These are phyloP conservation scores for Rhodotorula sp. DNA, from an alignment of 1,284 basidiomycete species.

Conservation along the genomic window DNA sequence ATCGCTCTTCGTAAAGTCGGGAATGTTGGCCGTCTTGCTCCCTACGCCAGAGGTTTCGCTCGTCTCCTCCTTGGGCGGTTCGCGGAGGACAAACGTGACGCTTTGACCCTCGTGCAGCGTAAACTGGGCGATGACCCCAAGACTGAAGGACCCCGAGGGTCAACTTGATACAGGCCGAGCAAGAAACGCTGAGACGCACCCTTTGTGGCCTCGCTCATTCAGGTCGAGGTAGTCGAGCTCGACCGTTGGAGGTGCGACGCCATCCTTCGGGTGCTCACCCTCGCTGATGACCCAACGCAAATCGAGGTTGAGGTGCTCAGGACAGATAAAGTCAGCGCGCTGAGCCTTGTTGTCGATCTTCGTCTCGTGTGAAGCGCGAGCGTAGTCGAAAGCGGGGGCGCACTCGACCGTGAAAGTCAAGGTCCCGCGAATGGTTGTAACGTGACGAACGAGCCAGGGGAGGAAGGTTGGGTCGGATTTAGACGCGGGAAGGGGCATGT, in stretches of 20 bases:
- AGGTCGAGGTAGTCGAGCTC: conserved; percentile 58
- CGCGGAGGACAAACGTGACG: conserved; percentile 77
- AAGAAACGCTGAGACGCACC: too few species aligned
- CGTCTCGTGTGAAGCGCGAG: conserved; percentile 68
- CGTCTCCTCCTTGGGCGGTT: conserved; percentile 44
- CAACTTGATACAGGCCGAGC: too few species aligned
- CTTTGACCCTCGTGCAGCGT: conserved; percentile 74
- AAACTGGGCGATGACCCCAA: conserved; percentile 57
- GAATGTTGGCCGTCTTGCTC: not conserved
- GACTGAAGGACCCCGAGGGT: too few species aligned
- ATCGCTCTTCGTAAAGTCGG: conserved; percentile 6
- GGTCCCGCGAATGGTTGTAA: conserved; percentile 77
- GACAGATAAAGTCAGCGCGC: conserved; percentile 59
- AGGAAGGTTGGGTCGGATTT: conserved; percentile 62
- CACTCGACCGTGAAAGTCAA: conserved; percentile 71
- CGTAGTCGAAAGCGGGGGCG: conserved; percentile 91
- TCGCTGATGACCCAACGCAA: conserved; percentile 61
- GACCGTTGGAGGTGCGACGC: conserved; percentile 47
- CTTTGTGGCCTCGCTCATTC: conserved; percentile 58
- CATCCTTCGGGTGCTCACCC: conserved; percentile 22
- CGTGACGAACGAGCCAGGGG: conserved; percentile 81
- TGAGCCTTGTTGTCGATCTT: conserved; percentile 55
- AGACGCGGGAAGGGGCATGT: conserved; percentile 63
- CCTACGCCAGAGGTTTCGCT: conserved; percentile 17
- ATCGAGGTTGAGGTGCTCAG: conserved; percentile 63